A percentile compares a stretch with the other conserved stretches of the same genome.
Conservation (phyloP, 148 eudicot species). For the Dysphania ambrosioides region DNA sequence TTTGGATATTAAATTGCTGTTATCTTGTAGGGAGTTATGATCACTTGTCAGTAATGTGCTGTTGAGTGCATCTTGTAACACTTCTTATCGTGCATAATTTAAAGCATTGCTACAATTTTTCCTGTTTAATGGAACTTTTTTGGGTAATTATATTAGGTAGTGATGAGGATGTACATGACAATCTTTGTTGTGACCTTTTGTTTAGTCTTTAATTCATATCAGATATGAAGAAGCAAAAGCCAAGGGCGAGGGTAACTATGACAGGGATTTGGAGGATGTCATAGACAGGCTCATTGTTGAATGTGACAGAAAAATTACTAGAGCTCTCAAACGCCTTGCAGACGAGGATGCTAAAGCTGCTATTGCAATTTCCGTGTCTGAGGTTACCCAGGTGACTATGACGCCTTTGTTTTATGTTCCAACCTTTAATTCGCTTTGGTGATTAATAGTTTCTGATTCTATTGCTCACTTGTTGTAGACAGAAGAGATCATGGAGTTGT, state of each 20-base stretch:
- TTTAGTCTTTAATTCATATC: constrained; percentile 37
- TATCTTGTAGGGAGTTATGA: no score
- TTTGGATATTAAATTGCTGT: no score
- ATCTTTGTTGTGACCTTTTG: background rate
- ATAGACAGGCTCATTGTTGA: constrained; percentile 94
- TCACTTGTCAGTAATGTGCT: background rate
- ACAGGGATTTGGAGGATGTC: constrained; percentile 87
- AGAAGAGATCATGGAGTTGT: constrained; percentile 70
- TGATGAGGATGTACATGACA: background rate
- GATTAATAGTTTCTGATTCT: background rate
- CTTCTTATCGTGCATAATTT: background rate
- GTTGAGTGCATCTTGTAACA: background rate
- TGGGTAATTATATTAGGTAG: background rate
- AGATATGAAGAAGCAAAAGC: constrained; percentile 89
- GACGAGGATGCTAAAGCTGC: constrained; percentile 99
- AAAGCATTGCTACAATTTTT: background rate
- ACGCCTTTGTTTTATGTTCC: background rate
- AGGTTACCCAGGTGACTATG: constrained; percentile 70
- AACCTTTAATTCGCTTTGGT: background rate
- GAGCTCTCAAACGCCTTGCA: constrained; percentile 91
- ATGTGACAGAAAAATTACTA: constrained; percentile 81
- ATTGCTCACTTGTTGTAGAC: constrained; percentile 38
- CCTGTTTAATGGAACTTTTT: constrained; percentile 1
- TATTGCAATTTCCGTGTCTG: constrained; percentile 86
- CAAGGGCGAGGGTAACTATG: constrained; percentile 73